Evolutionary conservation across 176 grass and related monocot genomes (phyloP).

Genomic region (Carex kokanica): DNA sequence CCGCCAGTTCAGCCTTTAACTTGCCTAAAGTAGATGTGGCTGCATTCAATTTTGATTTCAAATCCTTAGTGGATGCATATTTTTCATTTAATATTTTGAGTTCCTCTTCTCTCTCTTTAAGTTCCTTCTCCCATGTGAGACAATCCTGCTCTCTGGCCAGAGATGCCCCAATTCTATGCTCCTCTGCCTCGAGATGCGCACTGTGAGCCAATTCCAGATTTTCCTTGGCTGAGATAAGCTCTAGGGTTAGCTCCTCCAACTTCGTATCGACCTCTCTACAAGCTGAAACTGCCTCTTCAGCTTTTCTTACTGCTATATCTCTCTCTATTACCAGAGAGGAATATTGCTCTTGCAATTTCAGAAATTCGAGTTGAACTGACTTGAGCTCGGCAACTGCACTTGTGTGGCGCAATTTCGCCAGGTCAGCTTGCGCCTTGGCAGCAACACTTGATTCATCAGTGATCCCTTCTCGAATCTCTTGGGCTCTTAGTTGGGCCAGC

Average conservation of each 20-base stretch:
- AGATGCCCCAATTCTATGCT: slow-evolving; percentile 59
- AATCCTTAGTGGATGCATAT: slow-evolving; percentile 43
- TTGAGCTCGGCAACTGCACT: slow-evolving; percentile 61
- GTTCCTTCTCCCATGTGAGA: slow-evolving; percentile 72
- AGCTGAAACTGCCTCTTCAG: slow-evolving; percentile 42
- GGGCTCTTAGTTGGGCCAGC: slow-evolving; percentile 53
- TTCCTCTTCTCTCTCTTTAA: slow-evolving; percentile 66
- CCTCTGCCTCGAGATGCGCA: slow-evolving; percentile 75
- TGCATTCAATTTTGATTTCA: slow-evolving; percentile 44
- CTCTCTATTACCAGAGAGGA: slow-evolving; percentile 49
- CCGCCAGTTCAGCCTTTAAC: slow-evolving; percentile 56
- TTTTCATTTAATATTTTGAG: slow-evolving; percentile 53
- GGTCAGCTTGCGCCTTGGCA: slow-evolving; percentile 53
- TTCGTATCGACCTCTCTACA: slow-evolving; percentile 48
- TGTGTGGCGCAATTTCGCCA: slow-evolving; percentile 64
- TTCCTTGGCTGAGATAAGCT: slow-evolving; percentile 69
- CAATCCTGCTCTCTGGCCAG: slow-evolving; percentile 79
- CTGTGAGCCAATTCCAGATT: slow-evolving; percentile 64
- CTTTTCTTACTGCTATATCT: slow-evolving; percentile 45
- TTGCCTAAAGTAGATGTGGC: slow-evolving; percentile 38
- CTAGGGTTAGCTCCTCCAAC: slow-evolving; percentile 71
- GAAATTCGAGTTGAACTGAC: slow-evolving; percentile 45
- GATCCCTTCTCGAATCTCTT: slow-evolving; percentile 77
- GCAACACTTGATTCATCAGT: slow-evolving; percentile 60
- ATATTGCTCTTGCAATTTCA: slow-evolving; percentile 58